A percentile compares a stretch with the other conserved stretches of the same genome.
These are phyloP conservation scores for Pichia eremophila DNA, from an alignment of 805 yeast genomes.

Conservation along the genomic window DNA sequence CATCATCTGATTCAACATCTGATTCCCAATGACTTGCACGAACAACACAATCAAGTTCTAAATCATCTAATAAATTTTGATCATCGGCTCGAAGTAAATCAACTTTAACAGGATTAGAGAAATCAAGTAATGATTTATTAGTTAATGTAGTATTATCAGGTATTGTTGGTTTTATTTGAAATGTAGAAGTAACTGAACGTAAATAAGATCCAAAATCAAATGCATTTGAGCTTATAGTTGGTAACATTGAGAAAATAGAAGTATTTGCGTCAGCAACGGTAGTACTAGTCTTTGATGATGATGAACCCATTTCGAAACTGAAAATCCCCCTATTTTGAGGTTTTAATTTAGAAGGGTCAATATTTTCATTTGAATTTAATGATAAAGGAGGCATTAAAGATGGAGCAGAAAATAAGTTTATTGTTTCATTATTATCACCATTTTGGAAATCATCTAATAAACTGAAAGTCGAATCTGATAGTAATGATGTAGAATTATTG, in stretches of 20 bases:
- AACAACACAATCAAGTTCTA: constrained; percentile 12
- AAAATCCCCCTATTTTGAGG: background rate
- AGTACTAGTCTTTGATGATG: too few species aligned
- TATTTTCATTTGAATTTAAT: background rate
- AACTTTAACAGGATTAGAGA: constrained; percentile 3
- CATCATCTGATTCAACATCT: constrained; percentile 9
- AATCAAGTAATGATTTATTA: background rate
- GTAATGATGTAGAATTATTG: background rate
- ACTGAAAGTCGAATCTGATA: constrained; percentile 2
- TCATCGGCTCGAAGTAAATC: constrained; percentile 4
- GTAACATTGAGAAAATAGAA: constrained; percentile 2
- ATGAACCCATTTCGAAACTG: background rate
- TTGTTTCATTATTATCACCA: constrained; percentile 11
- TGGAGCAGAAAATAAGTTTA: constrained; percentile 1
- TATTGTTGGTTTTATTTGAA: background rate
- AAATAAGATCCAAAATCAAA: constrained; percentile 24
- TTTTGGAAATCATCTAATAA: constrained; percentile 23
- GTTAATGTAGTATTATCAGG: too few species aligned
- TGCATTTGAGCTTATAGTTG: background rate
- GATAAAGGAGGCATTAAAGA: constrained; percentile 1
- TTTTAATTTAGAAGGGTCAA: background rate
- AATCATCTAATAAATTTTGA: constrained; percentile 5
- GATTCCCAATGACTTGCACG: constrained; percentile 12
- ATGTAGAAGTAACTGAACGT: constrained; percentile 14
- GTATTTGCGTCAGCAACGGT: background rate